Conservation (phyloP, 306 rosid species). For the Senna siamea region DNA sequence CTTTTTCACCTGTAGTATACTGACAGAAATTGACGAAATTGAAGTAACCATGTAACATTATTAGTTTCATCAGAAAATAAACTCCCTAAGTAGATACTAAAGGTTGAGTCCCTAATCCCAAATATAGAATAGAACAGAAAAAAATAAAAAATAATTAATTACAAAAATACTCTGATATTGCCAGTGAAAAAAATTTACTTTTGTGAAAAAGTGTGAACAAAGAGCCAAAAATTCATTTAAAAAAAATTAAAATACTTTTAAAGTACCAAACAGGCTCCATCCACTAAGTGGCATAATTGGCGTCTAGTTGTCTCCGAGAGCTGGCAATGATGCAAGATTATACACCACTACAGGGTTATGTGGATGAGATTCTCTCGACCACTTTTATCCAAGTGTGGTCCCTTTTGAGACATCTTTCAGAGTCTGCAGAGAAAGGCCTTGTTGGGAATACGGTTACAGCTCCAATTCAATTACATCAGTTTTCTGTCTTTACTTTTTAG, state of each 20-base stretch:
- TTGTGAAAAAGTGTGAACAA: neutral
- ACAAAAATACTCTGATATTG: neutral
- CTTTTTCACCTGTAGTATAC: neutral
- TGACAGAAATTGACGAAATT: neutral
- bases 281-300: neutral
- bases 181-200: neutral
- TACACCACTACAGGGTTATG: neutral
- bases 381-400: neutral
- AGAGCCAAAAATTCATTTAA: neutral
- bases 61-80: no score
- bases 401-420: slow-evolving; percentile 1
- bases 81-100: no score
- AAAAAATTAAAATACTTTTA: neutral
- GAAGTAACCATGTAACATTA: neutral
- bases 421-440: no score
- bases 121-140: neutral
- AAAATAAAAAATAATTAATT: neutral
- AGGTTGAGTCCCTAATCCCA: neutral
- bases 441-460: neutral
- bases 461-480: slow-evolving; percentile 8
- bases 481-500: slow-evolving; percentile 13
- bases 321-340: neutral
- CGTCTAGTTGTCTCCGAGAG: neutral
- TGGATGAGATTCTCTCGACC: neutral
- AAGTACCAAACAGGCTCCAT: neutral